phyloP scores from a whole-genome alignment of 441 rosid species.

The Francoa sonchifolia region DNA sequence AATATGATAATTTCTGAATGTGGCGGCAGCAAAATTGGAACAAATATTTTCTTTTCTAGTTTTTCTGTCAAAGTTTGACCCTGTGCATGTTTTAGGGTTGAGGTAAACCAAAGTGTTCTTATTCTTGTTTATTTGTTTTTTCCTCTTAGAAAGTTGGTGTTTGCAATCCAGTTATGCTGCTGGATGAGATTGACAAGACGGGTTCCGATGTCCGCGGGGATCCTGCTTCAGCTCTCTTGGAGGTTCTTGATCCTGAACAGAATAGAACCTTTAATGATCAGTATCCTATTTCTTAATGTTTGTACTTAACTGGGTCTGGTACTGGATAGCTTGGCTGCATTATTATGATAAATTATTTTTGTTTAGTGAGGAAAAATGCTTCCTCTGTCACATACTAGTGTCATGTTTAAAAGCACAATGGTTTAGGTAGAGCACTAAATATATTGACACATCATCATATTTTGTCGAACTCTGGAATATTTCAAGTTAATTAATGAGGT shows the following conservation, averaged over 20 bases:
- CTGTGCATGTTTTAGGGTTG: slow-evolving; percentile 1
- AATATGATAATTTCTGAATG: too few species aligned
- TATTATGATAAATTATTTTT: not conserved
- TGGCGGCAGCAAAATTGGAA: too few species aligned
- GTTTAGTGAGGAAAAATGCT: not conserved
- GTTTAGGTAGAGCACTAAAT: too few species aligned
- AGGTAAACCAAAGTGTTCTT: slow-evolving; percentile 5
- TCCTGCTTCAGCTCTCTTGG: slow-evolving; percentile 96
- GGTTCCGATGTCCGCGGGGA: slow-evolving; percentile 98
- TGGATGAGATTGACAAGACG: slow-evolving; percentile 98
- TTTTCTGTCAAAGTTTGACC: too few species aligned
- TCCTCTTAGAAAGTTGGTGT: slow-evolving; percentile 71
- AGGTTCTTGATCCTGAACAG: slow-evolving; percentile 99
- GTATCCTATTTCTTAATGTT: slow-evolving; percentile 51
- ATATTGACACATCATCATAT: too few species aligned
- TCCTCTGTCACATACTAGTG: too few species aligned
- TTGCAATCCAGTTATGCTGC: slow-evolving; percentile 92
- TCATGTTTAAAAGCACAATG: too few species aligned
- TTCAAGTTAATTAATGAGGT: too few species aligned
- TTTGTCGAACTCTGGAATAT: too few species aligned
- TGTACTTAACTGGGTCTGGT: slow-evolving; percentile 6
- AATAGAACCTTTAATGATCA: slow-evolving; percentile 88
- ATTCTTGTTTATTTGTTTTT: slow-evolving; percentile 10
- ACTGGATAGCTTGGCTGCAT: not conserved
- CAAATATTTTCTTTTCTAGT: too few species aligned